phyloP scores from a whole-genome alignment of 352 stramenopile species.

The Pythium guiyangense region DNA sequence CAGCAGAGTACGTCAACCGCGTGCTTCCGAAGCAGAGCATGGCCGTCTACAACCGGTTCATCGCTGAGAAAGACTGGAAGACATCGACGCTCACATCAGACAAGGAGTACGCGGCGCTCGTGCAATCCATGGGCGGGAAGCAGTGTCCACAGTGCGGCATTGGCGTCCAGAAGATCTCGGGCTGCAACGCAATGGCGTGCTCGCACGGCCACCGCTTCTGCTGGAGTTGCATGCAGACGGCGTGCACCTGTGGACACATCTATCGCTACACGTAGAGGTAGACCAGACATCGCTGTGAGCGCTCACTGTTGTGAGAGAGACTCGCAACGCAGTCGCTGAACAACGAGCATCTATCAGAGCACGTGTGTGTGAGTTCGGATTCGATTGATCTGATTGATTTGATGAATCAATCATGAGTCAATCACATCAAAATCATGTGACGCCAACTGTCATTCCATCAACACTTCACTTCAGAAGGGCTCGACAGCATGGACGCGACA shows the following conservation, averaged over 20 bases:
- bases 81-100: constrained; percentile 47
- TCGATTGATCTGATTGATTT: too few species aligned
- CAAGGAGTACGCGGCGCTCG: constrained; percentile 44
- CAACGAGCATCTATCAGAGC: too few species aligned
- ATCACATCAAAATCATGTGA: too few species aligned
- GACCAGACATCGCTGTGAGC: too few species aligned
- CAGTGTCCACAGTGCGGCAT: constrained; percentile 72
- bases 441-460: too few species aligned
- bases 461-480: too few species aligned
- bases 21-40: constrained; percentile 27
- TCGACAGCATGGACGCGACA: too few species aligned
- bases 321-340: too few species aligned
- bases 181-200: constrained; percentile 63
- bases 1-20: constrained; percentile 50
- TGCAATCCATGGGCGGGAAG: constrained; percentile 25
- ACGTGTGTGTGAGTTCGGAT: too few species aligned
- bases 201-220: constrained; percentile 65
- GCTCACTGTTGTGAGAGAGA: too few species aligned
- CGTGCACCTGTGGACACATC: constrained; percentile 30
- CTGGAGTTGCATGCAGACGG: constrained; percentile 28
- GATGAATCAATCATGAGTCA: too few species aligned
- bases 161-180: constrained; percentile 40
- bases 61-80: constrained; percentile 48
- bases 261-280: not conserved
- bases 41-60: constrained; percentile 42